phyloP scores from a whole-genome alignment of 2,329 filamentous ascomycete species.

The Didymella pomorum region DNA sequence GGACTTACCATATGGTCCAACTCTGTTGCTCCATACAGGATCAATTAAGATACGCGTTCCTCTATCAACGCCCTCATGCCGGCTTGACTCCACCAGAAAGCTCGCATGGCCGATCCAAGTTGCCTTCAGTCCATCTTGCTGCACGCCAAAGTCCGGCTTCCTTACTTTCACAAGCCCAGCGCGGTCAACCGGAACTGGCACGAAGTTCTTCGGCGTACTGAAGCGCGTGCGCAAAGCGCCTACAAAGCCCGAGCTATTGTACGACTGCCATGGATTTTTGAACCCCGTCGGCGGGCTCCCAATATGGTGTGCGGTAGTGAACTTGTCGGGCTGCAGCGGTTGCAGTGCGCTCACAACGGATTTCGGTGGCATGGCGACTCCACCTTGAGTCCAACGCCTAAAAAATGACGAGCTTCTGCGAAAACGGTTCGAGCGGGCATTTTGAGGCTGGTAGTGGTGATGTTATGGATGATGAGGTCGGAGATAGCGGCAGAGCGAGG shows the following conservation, averaged over 20 bases:
- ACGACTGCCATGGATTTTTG: constrained; percentile 61
- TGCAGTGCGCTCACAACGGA: constrained; percentile 29
- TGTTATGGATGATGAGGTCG: constrained; percentile 22
- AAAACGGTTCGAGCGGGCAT: constrained; percentile 20
- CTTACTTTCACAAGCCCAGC: constrained; percentile 54
- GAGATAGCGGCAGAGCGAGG: constrained; percentile 24
- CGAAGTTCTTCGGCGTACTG: constrained; percentile 53
- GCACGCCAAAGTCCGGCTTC: constrained; percentile 52
- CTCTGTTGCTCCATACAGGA: constrained; percentile 61
- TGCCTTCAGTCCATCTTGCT: constrained; percentile 50
- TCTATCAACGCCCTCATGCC: constrained; percentile 37
- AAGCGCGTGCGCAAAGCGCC: constrained; percentile 50
- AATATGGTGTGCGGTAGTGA: constrained; percentile 53
- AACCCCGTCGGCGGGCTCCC: constrained; percentile 56
- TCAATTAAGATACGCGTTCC: constrained; percentile 60
- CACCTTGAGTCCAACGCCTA: constrained; percentile 21
- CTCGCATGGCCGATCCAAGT: constrained; percentile 63
- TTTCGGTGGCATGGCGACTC: constrained; percentile 27
- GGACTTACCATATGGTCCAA: constrained; percentile 53
- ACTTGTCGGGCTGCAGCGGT: constrained; percentile 30
- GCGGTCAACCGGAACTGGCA: constrained; percentile 55
- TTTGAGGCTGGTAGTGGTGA: constrained; percentile 14
- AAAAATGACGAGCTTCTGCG: constrained; percentile 25
- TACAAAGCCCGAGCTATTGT: constrained; percentile 35
- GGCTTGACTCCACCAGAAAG: constrained; percentile 57